Evolutionary conservation across 2,329 filamentous ascomycete species (phyloP), one percentile per base, ranked within the genome.

Genomic region (Fusarium sp.): DNA sequence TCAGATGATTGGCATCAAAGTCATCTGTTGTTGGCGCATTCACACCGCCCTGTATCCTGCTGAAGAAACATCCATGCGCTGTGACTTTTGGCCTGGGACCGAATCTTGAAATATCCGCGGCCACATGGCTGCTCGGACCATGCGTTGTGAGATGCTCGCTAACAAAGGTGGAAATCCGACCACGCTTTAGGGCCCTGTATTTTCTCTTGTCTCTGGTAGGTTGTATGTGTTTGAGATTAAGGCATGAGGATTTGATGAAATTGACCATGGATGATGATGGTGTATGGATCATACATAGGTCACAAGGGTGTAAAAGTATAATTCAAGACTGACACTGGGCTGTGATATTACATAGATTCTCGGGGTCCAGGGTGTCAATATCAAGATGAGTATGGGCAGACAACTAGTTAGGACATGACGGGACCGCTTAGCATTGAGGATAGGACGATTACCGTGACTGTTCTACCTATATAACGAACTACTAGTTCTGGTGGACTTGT

Each of bases 111-210:
- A 45, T 25, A 42, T 49, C 46, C 23, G 16, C 29, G 58, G 39
- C 69, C 60, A 73, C 69, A 73, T 73, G 60, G 69, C 65, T 66
- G 60, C 69, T 73, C 27, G 38, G 69, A 46, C 60, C 56, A 70
- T 57, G 25, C 45, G 45, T 66, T 66, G n/a, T 48, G 29, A 48
- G n/a, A 23, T 46, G 21, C 39, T 56, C 42, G 23, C 55, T 56
- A 51, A 51, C 23, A 29, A 45, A 60, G 42, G 65, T 56, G 38
- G 65, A 31, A 39, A 42, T 31, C 18, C 27, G 31, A 37, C 49
- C 51, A 64, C 42, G 49, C 44, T 37, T 58, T 29, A 21, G 23
- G 25, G 25, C 52, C 33, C 42, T 19, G 35, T 46, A 29, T 41
- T 41, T 65, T 60, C 31, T 23, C 25, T 42, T 41, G 37, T 31